Conservation (phyloP, 2,329 filamentous ascomycete genomes). For the Albifimbria verrucaria region DNA sequence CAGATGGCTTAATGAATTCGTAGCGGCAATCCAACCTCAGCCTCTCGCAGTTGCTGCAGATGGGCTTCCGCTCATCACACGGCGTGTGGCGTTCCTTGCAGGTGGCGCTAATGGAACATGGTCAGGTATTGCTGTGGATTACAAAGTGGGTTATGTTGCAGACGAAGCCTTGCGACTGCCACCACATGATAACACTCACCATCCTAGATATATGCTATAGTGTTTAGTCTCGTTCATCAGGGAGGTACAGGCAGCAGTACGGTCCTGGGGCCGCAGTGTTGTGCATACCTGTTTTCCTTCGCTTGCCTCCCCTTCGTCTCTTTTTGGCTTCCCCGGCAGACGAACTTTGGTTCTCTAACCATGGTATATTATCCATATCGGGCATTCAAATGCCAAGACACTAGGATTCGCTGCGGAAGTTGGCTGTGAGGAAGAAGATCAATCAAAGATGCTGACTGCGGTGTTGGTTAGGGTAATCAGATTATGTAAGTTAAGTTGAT, state of each 20-base stretch:
- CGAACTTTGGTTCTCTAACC: no score
- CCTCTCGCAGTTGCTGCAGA: slow-evolving; percentile 6
- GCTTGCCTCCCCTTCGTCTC: not conserved
- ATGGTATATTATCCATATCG: no score
- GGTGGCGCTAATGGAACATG: not conserved
- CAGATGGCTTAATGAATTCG: slow-evolving; percentile 3
- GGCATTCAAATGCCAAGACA: no score
- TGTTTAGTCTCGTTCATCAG: not conserved
- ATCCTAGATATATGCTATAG: not conserved
- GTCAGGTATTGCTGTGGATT: not conserved
- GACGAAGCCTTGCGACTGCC: not conserved
- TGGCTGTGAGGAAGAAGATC: no score
- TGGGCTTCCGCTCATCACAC: slow-evolving; percentile 6
- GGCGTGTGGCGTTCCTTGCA: not conserved
- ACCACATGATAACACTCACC: not conserved
- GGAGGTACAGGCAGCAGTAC: not conserved
- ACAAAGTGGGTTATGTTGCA: not conserved
- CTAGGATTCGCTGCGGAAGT: no score
- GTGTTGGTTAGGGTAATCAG: no score
- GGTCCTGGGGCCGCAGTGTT: not conserved
- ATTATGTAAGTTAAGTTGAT: no score
- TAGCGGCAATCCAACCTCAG: slow-evolving; percentile 2
- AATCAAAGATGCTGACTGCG: no score
- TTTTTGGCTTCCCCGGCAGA: not conserved
- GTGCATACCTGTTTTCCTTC: not conserved